Percentiles rank a stretch among this genome's conserved stretches.
Conservation (phyloP, 78 protist species). For the Isochrysis galbana region DNA sequence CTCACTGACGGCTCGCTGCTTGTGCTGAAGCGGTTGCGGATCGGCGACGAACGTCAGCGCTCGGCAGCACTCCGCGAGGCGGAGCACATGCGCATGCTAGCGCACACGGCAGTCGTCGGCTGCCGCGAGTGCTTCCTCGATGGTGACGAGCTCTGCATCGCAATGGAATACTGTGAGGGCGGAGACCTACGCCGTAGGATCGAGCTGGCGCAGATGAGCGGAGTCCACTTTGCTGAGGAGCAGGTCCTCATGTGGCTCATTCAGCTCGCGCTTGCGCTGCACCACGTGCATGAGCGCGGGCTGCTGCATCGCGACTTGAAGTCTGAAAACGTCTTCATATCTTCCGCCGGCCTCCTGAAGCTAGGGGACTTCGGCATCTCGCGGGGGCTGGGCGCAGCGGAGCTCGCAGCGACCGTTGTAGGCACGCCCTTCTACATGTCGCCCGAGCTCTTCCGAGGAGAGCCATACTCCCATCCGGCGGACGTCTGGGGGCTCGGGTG, state of each 20-base stretch:
- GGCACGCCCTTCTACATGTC: too few species aligned
- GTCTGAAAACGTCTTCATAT: constrained; percentile 17
- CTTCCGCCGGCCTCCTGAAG: neutral
- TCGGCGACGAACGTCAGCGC: neutral
- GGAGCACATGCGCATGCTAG: neutral
- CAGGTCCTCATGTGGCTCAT: neutral
- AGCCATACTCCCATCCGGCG: too few species aligned
- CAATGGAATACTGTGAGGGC: constrained; percentile 4
- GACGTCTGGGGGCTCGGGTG: too few species aligned
- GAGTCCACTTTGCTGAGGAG: neutral
- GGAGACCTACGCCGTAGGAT: neutral
- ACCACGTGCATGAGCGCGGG: constrained; percentile 24
- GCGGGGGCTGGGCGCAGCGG: neutral
- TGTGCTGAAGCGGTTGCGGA: neutral
- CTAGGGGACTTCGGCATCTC: constrained; percentile 23
- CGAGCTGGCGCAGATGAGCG: neutral
- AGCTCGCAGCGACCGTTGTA: too few species aligned
- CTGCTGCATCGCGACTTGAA: constrained; percentile 35
- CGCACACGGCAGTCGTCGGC: neutral
- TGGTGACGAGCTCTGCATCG: neutral
- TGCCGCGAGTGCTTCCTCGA: neutral
- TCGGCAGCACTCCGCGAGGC: neutral
- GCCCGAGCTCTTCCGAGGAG: too few species aligned
- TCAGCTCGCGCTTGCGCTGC: constrained; percentile 16
- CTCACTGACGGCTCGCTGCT: neutral